Percentiles rank a stretch among this genome's conserved stretches.
phyloP scores from a whole-genome alignment of 192 early-diverging fungal species.

The Coemansia sp. region DNA sequence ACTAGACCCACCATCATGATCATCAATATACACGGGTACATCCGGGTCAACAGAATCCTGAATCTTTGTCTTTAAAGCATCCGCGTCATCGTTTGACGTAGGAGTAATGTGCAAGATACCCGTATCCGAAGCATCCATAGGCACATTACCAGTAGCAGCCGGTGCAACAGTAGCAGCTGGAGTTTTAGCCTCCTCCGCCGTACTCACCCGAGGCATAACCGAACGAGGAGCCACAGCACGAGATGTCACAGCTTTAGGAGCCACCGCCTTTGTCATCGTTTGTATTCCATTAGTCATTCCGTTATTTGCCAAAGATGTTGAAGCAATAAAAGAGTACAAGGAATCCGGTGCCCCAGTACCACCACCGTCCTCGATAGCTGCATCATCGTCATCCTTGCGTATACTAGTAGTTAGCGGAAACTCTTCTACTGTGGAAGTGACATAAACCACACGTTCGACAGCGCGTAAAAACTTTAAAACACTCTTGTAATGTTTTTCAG shows the following conservation, averaged over 20 bases:
- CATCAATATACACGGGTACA: slow-evolving; percentile 39
- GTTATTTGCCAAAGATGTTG: too few species aligned
- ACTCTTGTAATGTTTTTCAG: slow-evolving; percentile 41
- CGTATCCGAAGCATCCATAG: slow-evolving; percentile 45
- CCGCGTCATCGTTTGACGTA: slow-evolving; percentile 9
- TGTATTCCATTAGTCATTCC: too few species aligned
- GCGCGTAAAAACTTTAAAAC: slow-evolving; percentile 45
- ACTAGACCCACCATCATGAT: slow-evolving; percentile 10
- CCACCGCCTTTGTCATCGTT: slow-evolving; percentile 10
- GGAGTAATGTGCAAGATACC: slow-evolving; percentile 38
- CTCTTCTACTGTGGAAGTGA: slow-evolving; percentile 48
- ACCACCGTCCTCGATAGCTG: slow-evolving; percentile 13
- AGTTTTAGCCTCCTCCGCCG: neutral
- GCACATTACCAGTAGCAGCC: slow-evolving; percentile 4
- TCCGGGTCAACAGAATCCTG: slow-evolving; percentile 15
- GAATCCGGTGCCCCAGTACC: neutral
- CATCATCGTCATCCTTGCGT: neutral
- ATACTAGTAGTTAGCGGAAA: slow-evolving; percentile 17
- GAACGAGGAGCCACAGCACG: too few species aligned
- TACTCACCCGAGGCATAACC: too few species aligned
- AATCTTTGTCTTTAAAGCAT: slow-evolving; percentile 17
- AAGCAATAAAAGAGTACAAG: neutral
- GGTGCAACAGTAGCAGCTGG: neutral
- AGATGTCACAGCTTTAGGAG: neutral
- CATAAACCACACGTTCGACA: slow-evolving; percentile 41